Percentiles rank a stretch among this genome's conserved stretches.
Evolutionary conservation across 495 filamentous ascomycete species (phyloP).

Genomic region (Lophiostoma macrostomum): DNA sequence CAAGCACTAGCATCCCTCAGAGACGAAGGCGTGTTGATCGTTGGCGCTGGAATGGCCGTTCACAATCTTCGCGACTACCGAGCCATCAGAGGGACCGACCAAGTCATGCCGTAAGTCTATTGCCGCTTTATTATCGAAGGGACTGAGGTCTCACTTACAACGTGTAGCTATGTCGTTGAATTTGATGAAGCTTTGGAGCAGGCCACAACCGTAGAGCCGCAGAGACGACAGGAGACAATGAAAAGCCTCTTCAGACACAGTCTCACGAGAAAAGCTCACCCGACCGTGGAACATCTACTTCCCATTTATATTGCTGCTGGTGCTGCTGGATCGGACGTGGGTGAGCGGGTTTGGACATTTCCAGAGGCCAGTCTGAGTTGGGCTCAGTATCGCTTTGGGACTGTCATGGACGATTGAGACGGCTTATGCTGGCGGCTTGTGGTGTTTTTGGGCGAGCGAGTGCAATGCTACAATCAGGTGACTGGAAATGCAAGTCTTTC

Average conservation of each 20-base stretch:
- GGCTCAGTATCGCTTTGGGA: constrained; percentile 38
- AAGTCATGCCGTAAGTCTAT: constrained; percentile 18
- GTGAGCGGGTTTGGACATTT: constrained; percentile 33
- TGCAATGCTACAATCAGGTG: too few species aligned
- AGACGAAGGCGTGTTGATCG: constrained; percentile 68
- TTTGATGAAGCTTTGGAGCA: constrained; percentile 79
- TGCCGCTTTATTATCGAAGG: neutral
- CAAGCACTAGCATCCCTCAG: constrained; percentile 65
- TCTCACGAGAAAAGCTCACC: constrained; percentile 76
- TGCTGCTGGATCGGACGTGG: constrained; percentile 32
- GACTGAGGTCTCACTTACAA: neutral
- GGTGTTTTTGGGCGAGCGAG: too few species aligned
- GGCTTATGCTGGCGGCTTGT: too few species aligned
- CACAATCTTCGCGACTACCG: constrained; percentile 60
- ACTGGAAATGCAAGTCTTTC: too few species aligned
- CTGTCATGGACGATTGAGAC: neutral
- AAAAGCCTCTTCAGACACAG: constrained; percentile 55
- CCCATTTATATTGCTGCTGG: constrained; percentile 65
- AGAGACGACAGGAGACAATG: constrained; percentile 60
- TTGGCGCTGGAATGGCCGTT: constrained; percentile 82
- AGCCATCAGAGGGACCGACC: neutral
- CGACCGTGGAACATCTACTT: constrained; percentile 75
- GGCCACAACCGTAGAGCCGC: constrained; percentile 55
- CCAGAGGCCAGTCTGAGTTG: constrained; percentile 34
- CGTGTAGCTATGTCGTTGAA: constrained; percentile 46